Evolutionary conservation across 768 basidiomycete genomes (phyloP).

Genomic region (Pleurotus platypus): DNA sequence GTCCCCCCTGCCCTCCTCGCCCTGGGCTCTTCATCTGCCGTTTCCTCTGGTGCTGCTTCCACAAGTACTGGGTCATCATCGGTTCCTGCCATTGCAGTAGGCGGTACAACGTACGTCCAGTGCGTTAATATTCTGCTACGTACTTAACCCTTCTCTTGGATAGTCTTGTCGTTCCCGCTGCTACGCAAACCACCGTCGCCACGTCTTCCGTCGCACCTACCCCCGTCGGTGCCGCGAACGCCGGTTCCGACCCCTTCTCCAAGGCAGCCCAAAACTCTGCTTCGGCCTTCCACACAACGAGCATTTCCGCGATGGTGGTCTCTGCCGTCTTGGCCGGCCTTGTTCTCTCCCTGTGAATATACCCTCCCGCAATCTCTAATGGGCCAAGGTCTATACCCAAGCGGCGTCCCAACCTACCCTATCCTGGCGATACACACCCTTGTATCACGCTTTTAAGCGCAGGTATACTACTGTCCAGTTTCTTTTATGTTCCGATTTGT

Average conservation of each 20-base stretch:
- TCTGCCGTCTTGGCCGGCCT: constrained; percentile 36
- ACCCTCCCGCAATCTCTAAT: constrained; percentile 5
- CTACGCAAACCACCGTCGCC: constrained; percentile 8
- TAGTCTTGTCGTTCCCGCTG: constrained; percentile 11
- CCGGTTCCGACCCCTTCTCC: constrained; percentile 32
- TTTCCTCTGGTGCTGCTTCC: background rate
- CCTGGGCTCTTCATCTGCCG: constrained; percentile 6
- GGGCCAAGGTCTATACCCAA: constrained; percentile 5
- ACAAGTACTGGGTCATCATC: background rate
- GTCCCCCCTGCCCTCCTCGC: constrained; percentile 16
- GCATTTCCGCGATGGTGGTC: constrained; percentile 37
- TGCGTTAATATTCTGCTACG: background rate
- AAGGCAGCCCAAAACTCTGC: constrained; percentile 22
- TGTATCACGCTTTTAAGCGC: constrained; percentile 2
- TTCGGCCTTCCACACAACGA: constrained; percentile 31
- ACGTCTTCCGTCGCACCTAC: constrained; percentile 16
- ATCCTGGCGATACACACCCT: constrained; percentile 7
- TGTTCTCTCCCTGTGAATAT: constrained; percentile 26
- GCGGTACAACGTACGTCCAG: constrained; percentile 4
- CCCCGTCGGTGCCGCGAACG: constrained; percentile 44
- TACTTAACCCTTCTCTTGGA: background rate
- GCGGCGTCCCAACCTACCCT: constrained; percentile 4
- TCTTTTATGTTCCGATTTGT: constrained; percentile 4
- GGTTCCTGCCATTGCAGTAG: constrained; percentile 8
- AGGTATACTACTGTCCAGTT: constrained; percentile 1